These are phyloP conservation scores for Pseudoturritis turrita DNA, from an alignment of 345 rosid species.

Conservation along the genomic window DNA sequence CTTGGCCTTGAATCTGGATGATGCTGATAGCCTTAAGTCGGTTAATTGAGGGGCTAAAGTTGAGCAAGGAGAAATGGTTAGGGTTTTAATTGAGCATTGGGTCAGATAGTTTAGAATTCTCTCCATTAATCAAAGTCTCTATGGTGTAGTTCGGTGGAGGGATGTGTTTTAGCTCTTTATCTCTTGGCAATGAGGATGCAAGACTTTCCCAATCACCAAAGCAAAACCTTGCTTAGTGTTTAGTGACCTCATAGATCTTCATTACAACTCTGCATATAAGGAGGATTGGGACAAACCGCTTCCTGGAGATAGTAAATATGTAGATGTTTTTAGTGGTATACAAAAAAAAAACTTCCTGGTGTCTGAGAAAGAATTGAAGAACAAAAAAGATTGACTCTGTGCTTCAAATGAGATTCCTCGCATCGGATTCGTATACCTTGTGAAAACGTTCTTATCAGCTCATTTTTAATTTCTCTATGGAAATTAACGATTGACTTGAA, in stretches of 20 bases:
- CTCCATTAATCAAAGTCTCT: not conserved
- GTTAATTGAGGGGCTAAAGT: not conserved
- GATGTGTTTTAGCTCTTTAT: not conserved
- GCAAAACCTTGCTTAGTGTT: not conserved
- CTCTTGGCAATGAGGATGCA: not conserved
- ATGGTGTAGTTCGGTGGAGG: not conserved
- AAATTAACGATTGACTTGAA: not conserved
- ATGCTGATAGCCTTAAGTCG: slow-evolving; percentile 1
- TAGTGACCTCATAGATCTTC: slow-evolving; percentile 6
- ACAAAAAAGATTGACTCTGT: not conserved
- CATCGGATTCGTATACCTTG: not conserved
- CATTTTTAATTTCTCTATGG: not conserved
- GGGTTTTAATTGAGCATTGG: not conserved
- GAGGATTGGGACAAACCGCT: not conserved
- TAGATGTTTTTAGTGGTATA: not conserved
- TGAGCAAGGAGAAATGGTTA: too few species aligned
- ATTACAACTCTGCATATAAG: not conserved
- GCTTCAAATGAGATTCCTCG: not conserved
- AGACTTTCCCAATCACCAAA: not conserved
- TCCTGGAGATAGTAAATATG: not conserved
- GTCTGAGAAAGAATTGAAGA: not conserved
- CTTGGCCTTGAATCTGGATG: not conserved
- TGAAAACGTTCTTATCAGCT: not conserved
- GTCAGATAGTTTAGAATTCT: not conserved
- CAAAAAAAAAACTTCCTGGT: not conserved